Conservation (phyloP, 768 basidiomycete genomes). For the Tulasnella sp. region DNA sequence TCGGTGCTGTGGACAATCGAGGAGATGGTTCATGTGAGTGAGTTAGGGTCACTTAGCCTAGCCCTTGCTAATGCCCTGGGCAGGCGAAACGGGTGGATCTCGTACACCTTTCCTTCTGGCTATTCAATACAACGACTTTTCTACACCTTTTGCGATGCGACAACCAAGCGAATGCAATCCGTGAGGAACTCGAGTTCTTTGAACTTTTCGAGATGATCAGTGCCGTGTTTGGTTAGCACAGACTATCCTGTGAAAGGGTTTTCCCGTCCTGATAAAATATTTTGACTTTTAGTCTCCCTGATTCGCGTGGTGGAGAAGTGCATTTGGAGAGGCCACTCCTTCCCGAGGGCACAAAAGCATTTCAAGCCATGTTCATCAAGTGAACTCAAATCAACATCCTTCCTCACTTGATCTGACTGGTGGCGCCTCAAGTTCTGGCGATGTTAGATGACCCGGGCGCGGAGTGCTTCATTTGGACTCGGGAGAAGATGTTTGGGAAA, state of each 20-base stretch:
- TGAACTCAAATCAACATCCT: neutral
- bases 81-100: conserved; percentile 81
- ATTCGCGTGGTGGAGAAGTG: conserved; percentile 85
- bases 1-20: conserved; percentile 92
- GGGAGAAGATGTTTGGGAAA: neutral
- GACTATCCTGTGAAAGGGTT: conserved; percentile 22
- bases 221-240: conserved; percentile 72
- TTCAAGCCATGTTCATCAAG: conserved; percentile 14
- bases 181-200: conserved; percentile 77
- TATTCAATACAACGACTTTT: conserved; percentile 88
- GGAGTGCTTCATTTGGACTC: neutral
- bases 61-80: neutral
- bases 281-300: conserved; percentile 65
- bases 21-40: conserved; percentile 79
- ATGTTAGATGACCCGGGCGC: neutral
- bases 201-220: conserved; percentile 83
- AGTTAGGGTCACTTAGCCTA: neutral
- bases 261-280: neutral
- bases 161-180: conserved; percentile 64
- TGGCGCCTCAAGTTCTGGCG: neutral
- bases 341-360: conserved; percentile 3
- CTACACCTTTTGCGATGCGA: conserved; percentile 87
- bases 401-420: neutral
- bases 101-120: conserved; percentile 84
- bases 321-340: conserved; percentile 37